Base-by-base conservation (phyloP, 2,329 filamentous ascomycete species). In the Verticillium isaacii region DNA sequence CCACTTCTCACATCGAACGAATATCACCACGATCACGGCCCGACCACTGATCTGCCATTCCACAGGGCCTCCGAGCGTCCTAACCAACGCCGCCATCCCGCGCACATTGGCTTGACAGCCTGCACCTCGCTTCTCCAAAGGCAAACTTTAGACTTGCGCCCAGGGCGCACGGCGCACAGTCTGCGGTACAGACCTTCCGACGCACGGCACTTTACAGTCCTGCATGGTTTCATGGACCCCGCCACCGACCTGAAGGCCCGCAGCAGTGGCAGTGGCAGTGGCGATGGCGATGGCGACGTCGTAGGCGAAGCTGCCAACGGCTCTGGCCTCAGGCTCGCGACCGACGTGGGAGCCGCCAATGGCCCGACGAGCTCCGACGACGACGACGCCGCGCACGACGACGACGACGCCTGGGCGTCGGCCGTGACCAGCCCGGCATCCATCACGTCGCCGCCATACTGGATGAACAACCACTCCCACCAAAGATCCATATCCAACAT, bases 391-490 rank as follows among this genome's bases (percentile, higher is more conserved):
- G 37, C 37, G 25, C 37, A 41, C 57, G 25, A 58, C 36, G 57
- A 58, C 25, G 52, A 39, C 9, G 58, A 50, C 9, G n/a, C 39
- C 14, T 59, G 41, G 41, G 41, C 19, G n/a, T 57, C 64, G 14
- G 58, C 63, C 39, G 59, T 63, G 11, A 57, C 61, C 45, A 65
- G 61, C 45, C 64, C 64, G 32, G 41, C 64, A 1, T 71, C 75
- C 11, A 64, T 75, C 29, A 74, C 69, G 2, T 74, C 75, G 19
- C 80, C 80, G 23, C 79, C 79, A 5, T 82, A 82, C 68, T 82
- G 80, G 80, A 66, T 69, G 56, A 74, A 73, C 61, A 65, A 63
- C 19, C 61, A 65, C 32, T 61, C 71, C 60, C 78, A 79, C 64
- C 69, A 71, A 55, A 75, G 79, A 36, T 73, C 68, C 58, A 66